Conservation (phyloP, 768 basidiomycete genomes). For the Harrya chromipes region DNA sequence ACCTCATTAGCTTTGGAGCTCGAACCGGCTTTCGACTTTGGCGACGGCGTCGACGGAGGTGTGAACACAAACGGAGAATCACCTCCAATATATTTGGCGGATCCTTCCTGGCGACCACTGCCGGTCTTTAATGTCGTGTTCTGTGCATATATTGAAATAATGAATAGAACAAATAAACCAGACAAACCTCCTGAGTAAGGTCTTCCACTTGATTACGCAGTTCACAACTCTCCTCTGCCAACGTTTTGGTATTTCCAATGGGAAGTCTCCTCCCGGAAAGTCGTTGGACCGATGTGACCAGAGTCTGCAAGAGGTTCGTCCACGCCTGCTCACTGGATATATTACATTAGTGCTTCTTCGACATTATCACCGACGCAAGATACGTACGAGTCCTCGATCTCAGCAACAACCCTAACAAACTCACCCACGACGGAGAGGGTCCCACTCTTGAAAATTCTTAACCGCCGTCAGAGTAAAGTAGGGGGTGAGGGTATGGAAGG, state of each 20-base stretch:
- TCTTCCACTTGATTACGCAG: constrained; percentile 22
- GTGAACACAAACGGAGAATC: constrained; percentile 1
- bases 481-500: constrained; percentile 22
- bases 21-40: constrained; percentile 35
- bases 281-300: constrained; percentile 53
- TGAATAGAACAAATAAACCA: not conserved
- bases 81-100: constrained; percentile 13
- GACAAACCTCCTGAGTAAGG: constrained; percentile 60
- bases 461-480: constrained; percentile 36
- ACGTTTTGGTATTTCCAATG: constrained; percentile 42
- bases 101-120: constrained; percentile 10
- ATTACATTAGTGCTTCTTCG: constrained; percentile 14
- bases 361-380: not conserved
- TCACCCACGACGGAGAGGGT: constrained; percentile 57
- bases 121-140: constrained; percentile 1
- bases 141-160: constrained; percentile 5
- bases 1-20: constrained; percentile 56
- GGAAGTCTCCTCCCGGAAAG: constrained; percentile 64
- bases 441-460: constrained; percentile 61
- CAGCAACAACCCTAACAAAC: constrained; percentile 59
- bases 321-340: constrained; percentile 61
- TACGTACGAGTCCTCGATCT: constrained; percentile 62
- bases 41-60: constrained; percentile 16
- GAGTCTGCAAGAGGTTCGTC: constrained; percentile 63
- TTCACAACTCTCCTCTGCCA: constrained; percentile 58